Evolutionary conservation across 2,329 filamentous ascomycete genomes (phyloP).

Genomic region (Aaosphaeria arxii): DNA sequence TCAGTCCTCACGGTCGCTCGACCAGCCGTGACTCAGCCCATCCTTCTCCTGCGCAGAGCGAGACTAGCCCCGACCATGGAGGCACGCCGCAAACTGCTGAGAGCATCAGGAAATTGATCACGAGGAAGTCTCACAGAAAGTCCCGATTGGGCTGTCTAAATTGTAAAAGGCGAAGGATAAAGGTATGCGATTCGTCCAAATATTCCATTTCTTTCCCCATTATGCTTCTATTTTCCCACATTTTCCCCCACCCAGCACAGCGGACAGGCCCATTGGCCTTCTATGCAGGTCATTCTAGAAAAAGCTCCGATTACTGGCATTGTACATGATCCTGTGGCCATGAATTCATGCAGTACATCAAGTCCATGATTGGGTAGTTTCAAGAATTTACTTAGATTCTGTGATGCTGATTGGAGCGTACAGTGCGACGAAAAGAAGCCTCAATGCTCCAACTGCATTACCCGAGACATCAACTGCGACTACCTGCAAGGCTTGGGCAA

Average conservation of each 20-base stretch:
- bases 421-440: constrained; percentile 30
- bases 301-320: no score
- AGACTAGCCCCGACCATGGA: no score
- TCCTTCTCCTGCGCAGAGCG: no score
- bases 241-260: no score
- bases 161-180: constrained; percentile 25
- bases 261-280: not conserved
- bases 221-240: not conserved
- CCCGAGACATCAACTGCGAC: constrained; percentile 19
- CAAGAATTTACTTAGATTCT: not conserved
- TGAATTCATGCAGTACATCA: no score
- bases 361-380: no score
- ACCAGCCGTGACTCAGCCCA: no score
- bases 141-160: constrained; percentile 25
- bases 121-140: constrained; percentile 22
- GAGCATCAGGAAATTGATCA: constrained; percentile 5
- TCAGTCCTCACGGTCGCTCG: no score
- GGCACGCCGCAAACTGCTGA: not conserved
- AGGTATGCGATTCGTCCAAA: constrained; percentile 11
- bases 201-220: not conserved
- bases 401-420: not conserved
- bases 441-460: constrained; percentile 19
- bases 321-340: no score
- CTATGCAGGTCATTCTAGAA: no score
- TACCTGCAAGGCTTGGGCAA: constrained; percentile 3